Base-by-base conservation (phyloP, 2,329 filamentous ascomycete species). In the Trichoderma sp. region DNA sequence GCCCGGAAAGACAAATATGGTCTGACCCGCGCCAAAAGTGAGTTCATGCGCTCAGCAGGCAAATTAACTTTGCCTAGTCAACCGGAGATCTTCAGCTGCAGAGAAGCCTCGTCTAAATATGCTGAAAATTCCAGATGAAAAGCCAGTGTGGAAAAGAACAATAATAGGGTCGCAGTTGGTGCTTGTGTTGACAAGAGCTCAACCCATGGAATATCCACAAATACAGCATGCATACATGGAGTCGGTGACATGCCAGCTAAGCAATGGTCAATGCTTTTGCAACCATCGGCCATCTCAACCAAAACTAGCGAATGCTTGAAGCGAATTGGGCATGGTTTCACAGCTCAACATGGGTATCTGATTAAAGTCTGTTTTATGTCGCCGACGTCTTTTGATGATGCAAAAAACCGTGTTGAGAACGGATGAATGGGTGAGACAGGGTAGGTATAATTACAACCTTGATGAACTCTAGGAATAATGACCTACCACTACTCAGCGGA, bases 71-170 rank as follows among this genome's bases (percentile, higher is more conserved):
- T 64, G 10, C 13, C 34, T 64, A 42, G 50, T 27, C 7, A 13
- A 39, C 61, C 50, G 61, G 61, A 64, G 61, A 64, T 64, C 27
- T 56, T 32, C 52, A 64, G 35, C 60, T n/a, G 17, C 17, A 59
- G 32, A 27, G 48, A 19, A 13, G 37, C 1, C 12, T 17, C 34
- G 19, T 13, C 13, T 5, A 10, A n/a, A 27, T 32, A 19, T 34
- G 2, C 7, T 22, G 9, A n/a, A 13, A 35, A 13, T 56, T 45
- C 29, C 22, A 56, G 35, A n/a, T 17, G 12, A 42, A 25, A 22
- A 34, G 15, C 6, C 9, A n/a, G 9, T 19, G 52, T 25, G 22
- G 25, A 34, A 35, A 9, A 5, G 2, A n/a, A n/a, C n/a, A n/a
- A 8, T 25, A n/a, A 17, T 37, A 37, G 9, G 3, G 27, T 27